Percentiles rank a stretch among this genome's conserved stretches.
These are phyloP conservation scores for Penicillium sp. DNA, from an alignment of 2,329 filamentous ascomycete species.

Conservation along the genomic window DNA sequence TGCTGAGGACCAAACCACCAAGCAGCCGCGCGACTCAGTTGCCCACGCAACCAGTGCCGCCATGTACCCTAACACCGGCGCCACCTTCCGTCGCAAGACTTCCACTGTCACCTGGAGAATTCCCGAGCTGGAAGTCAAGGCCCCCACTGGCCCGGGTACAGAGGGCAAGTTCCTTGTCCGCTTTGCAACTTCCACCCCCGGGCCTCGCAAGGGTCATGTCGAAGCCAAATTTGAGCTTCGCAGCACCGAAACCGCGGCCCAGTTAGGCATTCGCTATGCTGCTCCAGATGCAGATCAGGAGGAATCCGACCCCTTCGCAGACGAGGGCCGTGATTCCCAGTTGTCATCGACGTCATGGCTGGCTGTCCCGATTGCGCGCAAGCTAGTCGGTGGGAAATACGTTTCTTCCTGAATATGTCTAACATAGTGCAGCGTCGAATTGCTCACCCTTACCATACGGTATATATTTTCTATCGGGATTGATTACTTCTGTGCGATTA, in stretches of 20 bases:
- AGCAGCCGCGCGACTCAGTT: conserved; percentile 40
- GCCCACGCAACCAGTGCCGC: conserved; percentile 44
- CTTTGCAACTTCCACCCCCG: conserved; percentile 70
- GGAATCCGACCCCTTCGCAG: conserved; percentile 50
- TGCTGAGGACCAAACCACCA: conserved; percentile 46
- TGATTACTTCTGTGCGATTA: not conserved
- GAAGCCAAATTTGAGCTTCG: conserved; percentile 79
- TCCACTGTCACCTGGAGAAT: conserved; percentile 49
- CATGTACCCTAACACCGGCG: conserved; percentile 48
- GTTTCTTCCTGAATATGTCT: conserved; percentile 49
- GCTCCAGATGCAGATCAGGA: conserved; percentile 28
- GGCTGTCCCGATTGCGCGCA: conserved; percentile 64
- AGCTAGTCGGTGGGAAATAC: conserved; percentile 74
- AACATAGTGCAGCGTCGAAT: not conserved
- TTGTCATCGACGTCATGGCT: conserved; percentile 57
- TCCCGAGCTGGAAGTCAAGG: conserved; percentile 54
- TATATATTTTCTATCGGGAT: conserved; percentile 18
- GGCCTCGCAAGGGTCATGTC: conserved; percentile 70
- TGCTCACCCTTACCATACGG: conserved; percentile 2
- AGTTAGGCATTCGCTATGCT: conserved; percentile 60
- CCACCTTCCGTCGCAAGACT: conserved; percentile 47
- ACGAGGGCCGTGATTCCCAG: conserved; percentile 38
- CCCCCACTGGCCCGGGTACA: conserved; percentile 32
- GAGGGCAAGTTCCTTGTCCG: conserved; percentile 79
- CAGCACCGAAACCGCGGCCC: conserved; percentile 57